phyloP scores from a whole-genome alignment of 2,329 filamentous ascomycete species.

The Paramyrothecium roridum region DNA sequence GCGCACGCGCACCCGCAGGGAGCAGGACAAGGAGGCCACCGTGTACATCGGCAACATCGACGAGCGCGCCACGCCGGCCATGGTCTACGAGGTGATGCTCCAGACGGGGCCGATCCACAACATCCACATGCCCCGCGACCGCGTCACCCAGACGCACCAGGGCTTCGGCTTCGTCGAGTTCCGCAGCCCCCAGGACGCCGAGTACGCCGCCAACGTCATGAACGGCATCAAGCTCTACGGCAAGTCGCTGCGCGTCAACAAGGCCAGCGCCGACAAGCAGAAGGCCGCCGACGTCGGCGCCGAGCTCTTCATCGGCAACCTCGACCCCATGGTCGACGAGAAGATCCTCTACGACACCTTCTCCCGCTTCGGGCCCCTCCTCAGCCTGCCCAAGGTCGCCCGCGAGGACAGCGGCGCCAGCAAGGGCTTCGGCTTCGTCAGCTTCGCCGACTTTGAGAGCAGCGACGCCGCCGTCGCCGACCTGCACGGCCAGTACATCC shows the following conservation, averaged over 20 bases:
- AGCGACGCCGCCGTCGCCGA: conserved; percentile 88
- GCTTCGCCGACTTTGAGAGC: conserved; percentile 88
- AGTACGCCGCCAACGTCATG: conserved; percentile 95
- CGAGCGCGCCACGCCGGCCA: conserved; percentile 85
- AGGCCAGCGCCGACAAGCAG: conserved; percentile 87
- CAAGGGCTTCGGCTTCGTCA: conserved; percentile 96
- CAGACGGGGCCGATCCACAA: conserved; percentile 97
- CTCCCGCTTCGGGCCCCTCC: conserved; percentile 81
- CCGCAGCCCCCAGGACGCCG: conserved; percentile 89
- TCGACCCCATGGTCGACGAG: conserved; percentile 92
- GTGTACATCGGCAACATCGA: conserved; percentile 98
- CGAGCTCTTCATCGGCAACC: conserved; percentile 93
- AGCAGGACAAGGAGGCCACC: conserved; percentile 97
- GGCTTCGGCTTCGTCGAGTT: conserved; percentile 99
- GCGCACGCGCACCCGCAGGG: conserved; percentile 48
- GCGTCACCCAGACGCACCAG: conserved; percentile 94
- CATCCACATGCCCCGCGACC: conserved; percentile 96
- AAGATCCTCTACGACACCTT: conserved; percentile 95
- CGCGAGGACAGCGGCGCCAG: conserved; percentile 84
- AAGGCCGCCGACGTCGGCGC: conserved; percentile 91
- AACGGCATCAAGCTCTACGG: conserved; percentile 92
- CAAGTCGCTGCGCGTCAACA: conserved; percentile 96
- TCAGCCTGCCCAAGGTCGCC: conserved; percentile 85
- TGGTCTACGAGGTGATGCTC: conserved; percentile 97
- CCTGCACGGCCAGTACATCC: conserved; percentile 94